phyloP scores from a whole-genome alignment of 176 grass and related monocot genomes.

The Saccharum officinarum region DNA sequence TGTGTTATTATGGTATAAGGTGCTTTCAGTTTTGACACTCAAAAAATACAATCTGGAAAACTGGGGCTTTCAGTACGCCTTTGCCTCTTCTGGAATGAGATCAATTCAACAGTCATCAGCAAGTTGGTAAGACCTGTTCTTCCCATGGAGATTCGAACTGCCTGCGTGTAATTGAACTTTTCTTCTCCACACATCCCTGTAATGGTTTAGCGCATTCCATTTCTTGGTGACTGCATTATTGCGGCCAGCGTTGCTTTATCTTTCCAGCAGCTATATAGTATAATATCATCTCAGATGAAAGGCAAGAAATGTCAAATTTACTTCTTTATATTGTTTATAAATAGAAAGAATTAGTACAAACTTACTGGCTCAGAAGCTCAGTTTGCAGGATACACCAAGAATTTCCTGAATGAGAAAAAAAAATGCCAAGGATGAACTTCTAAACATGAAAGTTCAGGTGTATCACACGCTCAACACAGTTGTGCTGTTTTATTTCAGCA shows the following conservation, averaged over 20 bases:
- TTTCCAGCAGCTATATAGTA: not conserved
- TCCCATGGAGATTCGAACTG: conserved; percentile 7
- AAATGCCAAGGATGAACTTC: not conserved
- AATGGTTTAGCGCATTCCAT: not conserved
- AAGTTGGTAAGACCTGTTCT: not conserved
- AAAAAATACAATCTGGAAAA: not conserved
- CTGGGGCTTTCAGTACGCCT: not conserved
- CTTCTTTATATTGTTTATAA: not conserved
- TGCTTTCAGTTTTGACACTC: conserved; percentile 7
- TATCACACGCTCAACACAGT: not conserved
- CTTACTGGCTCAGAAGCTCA: conserved; percentile 2
- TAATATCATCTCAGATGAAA: not conserved
- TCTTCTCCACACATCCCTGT: not conserved
- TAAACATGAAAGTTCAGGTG: conserved; percentile 6
- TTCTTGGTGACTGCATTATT: not conserved
- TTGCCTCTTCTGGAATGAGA: not conserved
- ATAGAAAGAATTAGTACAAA: not conserved
- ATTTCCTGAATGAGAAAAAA: not conserved
- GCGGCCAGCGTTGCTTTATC: too few relatives aligned
- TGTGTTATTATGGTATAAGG: too few relatives aligned
- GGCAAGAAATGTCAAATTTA: not conserved
- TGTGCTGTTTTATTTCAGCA: conserved; percentile 18
- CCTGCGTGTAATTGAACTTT: not conserved
- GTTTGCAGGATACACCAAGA: not conserved
- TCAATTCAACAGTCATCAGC: not conserved